A percentile compares a stretch with the other conserved stretches of the same genome.
These are phyloP conservation scores for Pneumocystis jirovecii DNA, from an alignment of 1,139 yeast genomes.

Conservation along the genomic window DNA sequence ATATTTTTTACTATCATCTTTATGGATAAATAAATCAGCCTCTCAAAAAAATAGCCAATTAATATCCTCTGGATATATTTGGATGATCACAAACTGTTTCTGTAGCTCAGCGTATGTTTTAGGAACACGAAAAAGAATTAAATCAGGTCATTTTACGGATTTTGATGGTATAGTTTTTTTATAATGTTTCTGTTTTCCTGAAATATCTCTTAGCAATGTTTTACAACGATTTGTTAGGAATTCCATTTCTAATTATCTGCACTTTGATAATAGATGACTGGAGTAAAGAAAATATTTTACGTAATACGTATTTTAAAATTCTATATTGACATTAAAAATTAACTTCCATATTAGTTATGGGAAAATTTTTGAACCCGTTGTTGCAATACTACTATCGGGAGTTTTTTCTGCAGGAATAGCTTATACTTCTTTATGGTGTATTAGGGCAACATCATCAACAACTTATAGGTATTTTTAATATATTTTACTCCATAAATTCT, in stretches of 20 bases:
- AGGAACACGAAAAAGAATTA: constrained; percentile 92
- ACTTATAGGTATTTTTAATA: constrained; percentile 40
- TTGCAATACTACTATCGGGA: constrained; percentile 85
- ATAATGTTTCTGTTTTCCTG: not conserved
- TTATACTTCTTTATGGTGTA: constrained; percentile 99
- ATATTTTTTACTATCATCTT: constrained; percentile 29
- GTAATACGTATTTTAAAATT: constrained; percentile 35
- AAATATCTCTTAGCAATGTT: constrained; percentile 46
- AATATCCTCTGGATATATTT: constrained; percentile 70
- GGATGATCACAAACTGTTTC: constrained; percentile 93
- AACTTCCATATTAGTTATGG: constrained; percentile 25
- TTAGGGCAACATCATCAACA: constrained; percentile 93
- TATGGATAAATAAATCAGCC: constrained; percentile 18
- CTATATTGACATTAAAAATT: not conserved
- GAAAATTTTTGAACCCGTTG: constrained; percentile 48
- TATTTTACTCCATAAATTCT: not conserved
- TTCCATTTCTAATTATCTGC: constrained; percentile 67
- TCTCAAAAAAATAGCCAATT: constrained; percentile 20
- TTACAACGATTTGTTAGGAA: constrained; percentile 83
- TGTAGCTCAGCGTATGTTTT: constrained; percentile 87
- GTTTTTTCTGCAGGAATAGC: constrained; percentile 90
- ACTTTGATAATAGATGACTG: constrained; percentile 82
- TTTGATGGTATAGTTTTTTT: constrained; percentile 42
- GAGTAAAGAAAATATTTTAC: constrained; percentile 60
- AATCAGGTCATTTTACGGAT: constrained; percentile 91